These are phyloP conservation scores for Apiospora saccharicola DNA, from an alignment of 2,329 filamentous ascomycete genomes.

Conservation along the genomic window DNA sequence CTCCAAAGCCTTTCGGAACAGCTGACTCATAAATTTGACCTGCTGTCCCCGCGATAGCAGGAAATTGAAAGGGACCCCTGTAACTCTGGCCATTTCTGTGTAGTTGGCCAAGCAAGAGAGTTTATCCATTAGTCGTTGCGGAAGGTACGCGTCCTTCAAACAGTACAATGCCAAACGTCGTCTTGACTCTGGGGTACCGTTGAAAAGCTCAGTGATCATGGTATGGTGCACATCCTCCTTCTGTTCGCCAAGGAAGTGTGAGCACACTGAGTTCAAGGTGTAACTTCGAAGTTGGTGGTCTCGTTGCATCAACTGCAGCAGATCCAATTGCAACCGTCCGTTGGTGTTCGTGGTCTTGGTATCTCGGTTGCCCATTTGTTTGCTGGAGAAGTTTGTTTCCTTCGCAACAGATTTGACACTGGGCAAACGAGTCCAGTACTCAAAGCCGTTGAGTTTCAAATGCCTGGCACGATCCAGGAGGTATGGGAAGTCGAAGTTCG, in stretches of 20 bases:
- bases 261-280: conserved; percentile 93
- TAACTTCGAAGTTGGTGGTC: conserved; percentile 97
- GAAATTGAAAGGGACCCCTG: conserved; percentile 96
- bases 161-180: conserved; percentile 94
- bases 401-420: conserved; percentile 75
- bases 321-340: conserved; percentile 88
- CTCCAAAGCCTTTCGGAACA: conserved; percentile 93
- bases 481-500: conserved; percentile 99
- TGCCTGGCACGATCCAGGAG: conserved; percentile 87
- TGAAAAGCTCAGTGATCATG: conserved; percentile 98
- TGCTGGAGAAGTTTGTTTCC: conserved; percentile 90
- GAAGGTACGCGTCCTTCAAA: conserved; percentile 95
- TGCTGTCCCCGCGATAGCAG: conserved; percentile 92
- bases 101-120: conserved; percentile 98
- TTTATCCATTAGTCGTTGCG: conserved; percentile 95
- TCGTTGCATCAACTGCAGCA: conserved; percentile 92
- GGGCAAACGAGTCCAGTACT: conserved; percentile 85
- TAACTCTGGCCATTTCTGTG: conserved; percentile 99
- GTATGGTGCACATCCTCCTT: conserved; percentile 99
- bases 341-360: conserved; percentile 95
- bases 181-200: conserved; percentile 91
- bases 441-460: conserved; percentile 80
- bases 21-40: conserved; percentile 95
- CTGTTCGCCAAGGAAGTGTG: conserved; percentile 94
- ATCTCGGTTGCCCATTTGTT: conserved; percentile 97